Percentiles rank a stretch among this genome's conserved stretches.
phyloP scores from a whole-genome alignment of 352 stramenopile species.

The Pythium dissimile region DNA sequence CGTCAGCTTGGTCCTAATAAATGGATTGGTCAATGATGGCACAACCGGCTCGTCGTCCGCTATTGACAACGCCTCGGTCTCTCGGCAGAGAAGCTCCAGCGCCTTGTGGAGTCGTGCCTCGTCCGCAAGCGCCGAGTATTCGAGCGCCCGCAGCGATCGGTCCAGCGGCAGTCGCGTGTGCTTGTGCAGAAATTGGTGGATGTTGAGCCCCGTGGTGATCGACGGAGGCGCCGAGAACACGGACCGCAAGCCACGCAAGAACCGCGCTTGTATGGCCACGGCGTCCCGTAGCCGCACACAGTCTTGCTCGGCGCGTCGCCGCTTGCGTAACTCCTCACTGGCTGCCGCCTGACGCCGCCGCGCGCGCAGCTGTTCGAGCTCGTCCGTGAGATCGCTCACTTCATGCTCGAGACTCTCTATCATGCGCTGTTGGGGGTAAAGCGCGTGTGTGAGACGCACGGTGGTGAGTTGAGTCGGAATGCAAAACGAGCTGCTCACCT shows the following conservation, averaged over 20 bases:
- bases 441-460: too few relatives aligned
- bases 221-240: conserved; percentile 7
- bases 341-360: not conserved
- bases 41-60: not conserved
- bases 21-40: not conserved
- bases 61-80: not conserved
- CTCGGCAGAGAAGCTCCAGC: not conserved
- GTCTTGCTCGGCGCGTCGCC: conserved; percentile 8
- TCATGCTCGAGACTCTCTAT: not conserved
- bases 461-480: too few relatives aligned
- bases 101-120: not conserved
- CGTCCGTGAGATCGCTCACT: not conserved
- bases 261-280: conserved; percentile 2
- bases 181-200: conserved; percentile 8
- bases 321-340: not conserved
- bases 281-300: conserved; percentile 9
- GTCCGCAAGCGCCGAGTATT: conserved; percentile 9
- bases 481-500: not conserved
- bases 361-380: conserved; percentile 1
- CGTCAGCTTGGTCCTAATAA: not conserved
- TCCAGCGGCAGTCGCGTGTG: conserved; percentile 9
- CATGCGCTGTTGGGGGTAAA: too few relatives aligned
- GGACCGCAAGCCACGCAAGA: conserved; percentile 4
- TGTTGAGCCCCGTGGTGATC: not conserved
- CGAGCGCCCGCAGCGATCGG: not conserved